These are phyloP conservation scores for Trichomonas tenax DNA, from an alignment of 208 protist species.

Conservation along the genomic window DNA sequence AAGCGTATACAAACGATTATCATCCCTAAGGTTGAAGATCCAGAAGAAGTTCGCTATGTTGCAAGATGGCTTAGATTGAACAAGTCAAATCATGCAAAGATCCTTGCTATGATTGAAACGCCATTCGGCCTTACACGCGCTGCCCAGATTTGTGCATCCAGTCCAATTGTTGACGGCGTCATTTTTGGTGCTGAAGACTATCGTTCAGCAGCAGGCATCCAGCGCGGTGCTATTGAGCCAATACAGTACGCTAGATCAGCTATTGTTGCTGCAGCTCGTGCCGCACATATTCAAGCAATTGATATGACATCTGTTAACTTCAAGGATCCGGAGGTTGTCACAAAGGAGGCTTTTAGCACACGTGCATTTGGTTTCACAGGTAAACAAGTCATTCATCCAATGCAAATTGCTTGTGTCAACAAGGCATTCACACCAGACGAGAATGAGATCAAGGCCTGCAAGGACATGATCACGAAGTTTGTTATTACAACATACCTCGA, in stretches of 20 bases:
- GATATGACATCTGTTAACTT: conserved; percentile 12
- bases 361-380: background rate
- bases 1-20: background rate
- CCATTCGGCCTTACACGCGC: background rate
- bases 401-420: background rate
- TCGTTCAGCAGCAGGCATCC: background rate
- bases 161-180: background rate
- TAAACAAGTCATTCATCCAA: conserved; percentile 18
- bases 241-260: background rate
- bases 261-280: background rate
- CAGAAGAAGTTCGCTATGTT: background rate
- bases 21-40: conserved; percentile 9
- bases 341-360: background rate
- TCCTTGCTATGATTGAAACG: conserved; percentile 7
- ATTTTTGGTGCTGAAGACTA: conserved; percentile 16
- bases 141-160: background rate
- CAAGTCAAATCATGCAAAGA: background rate
- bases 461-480: background rate
- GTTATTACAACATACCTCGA: background rate
- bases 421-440: background rate
- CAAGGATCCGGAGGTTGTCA: background rate
- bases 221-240: background rate
- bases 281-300: background rate
- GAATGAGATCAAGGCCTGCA: background rate
- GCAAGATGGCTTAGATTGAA: background rate